phyloP scores from a whole-genome alignment of 108 stramenopile genomes.

The Epithemia pelagica region DNA sequence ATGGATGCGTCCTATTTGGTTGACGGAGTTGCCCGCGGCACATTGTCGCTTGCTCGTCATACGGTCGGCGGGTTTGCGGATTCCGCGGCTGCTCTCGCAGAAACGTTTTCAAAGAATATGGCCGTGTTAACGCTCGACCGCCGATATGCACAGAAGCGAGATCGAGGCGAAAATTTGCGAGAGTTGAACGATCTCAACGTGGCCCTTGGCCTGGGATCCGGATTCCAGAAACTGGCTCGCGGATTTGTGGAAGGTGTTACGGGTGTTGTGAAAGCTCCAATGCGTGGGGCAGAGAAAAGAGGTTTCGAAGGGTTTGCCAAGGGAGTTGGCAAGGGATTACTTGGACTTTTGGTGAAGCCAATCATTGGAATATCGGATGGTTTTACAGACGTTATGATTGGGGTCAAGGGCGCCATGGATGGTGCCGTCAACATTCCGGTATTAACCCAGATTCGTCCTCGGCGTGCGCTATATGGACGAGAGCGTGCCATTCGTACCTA shows the following conservation, averaged over 20 bases:
- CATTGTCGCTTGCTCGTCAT: conserved; percentile 74
- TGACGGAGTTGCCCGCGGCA: conserved; percentile 84
- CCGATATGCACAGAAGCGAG: conserved; percentile 76
- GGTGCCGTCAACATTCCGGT: conserved; percentile 21
- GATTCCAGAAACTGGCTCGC: conserved; percentile 50
- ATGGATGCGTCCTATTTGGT: conserved; percentile 70
- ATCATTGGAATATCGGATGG: conserved; percentile 89
- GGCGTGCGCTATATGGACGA: conserved; percentile 62
- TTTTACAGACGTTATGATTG: conserved; percentile 85
- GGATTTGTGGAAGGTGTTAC: conserved; percentile 81
- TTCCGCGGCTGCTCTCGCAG: conserved; percentile 72
- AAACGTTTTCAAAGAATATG: conserved; percentile 76
- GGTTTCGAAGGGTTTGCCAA: conserved; percentile 83
- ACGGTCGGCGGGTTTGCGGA: conserved; percentile 87
- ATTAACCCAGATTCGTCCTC: conserved; percentile 45
- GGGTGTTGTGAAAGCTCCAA: conserved; percentile 66
- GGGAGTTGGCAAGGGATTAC: conserved; percentile 72
- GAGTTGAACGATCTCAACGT: conserved; percentile 28
- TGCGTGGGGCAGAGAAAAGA: conserved; percentile 71
- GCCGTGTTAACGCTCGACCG: conserved; percentile 80
- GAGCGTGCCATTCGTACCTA: conserved; percentile 51
- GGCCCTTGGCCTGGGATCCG: conserved; percentile 66
- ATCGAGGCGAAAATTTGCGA: conserved; percentile 31
- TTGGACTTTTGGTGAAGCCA: conserved; percentile 88
- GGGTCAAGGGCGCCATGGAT: conserved; percentile 63